phyloP scores from a whole-genome alignment of 768 basidiomycete genomes.

The Boletus sp. region DNA sequence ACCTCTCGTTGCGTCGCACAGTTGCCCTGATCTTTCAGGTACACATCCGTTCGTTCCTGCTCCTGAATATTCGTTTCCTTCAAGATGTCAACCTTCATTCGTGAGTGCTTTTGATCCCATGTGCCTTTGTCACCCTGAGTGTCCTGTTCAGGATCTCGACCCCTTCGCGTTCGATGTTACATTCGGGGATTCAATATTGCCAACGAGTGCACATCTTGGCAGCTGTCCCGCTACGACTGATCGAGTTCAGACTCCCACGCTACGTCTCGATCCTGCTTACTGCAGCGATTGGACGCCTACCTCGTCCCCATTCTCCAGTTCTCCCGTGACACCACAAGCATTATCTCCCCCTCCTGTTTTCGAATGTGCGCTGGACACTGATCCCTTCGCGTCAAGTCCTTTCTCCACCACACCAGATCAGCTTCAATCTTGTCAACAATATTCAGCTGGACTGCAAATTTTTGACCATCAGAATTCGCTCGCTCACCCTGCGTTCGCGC shows the following conservation, averaged over 20 bases:
- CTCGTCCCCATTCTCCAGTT: conserved; percentile 44
- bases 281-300: conserved; percentile 38
- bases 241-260: conserved; percentile 29
- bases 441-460: conserved; percentile 17
- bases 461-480: conserved; percentile 18
- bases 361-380: conserved; percentile 22
- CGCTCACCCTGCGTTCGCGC: conserved; percentile 13
- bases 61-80: conserved; percentile 24
- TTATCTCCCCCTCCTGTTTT: conserved; percentile 30
- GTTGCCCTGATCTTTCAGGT: conserved; percentile 32
- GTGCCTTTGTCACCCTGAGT: conserved; percentile 3
- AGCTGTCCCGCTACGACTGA: conserved; percentile 22
- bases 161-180: conserved; percentile 27
- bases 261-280: conserved; percentile 43
- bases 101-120: conserved; percentile 36
- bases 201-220: conserved; percentile 13
- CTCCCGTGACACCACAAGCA: conserved; percentile 41
- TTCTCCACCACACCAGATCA: conserved; percentile 17
- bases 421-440: conserved; percentile 18
- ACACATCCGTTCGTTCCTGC: conserved; percentile 35
- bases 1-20: conserved; percentile 14
- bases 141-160: conserved; percentile 25
- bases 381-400: conserved; percentile 16
- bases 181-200: conserved; percentile 29
- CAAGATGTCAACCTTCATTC: conserved; percentile 45